phyloP scores from a whole-genome alignment of 1,139 yeast species.

The Casaregolazyma suthepensis region DNA sequence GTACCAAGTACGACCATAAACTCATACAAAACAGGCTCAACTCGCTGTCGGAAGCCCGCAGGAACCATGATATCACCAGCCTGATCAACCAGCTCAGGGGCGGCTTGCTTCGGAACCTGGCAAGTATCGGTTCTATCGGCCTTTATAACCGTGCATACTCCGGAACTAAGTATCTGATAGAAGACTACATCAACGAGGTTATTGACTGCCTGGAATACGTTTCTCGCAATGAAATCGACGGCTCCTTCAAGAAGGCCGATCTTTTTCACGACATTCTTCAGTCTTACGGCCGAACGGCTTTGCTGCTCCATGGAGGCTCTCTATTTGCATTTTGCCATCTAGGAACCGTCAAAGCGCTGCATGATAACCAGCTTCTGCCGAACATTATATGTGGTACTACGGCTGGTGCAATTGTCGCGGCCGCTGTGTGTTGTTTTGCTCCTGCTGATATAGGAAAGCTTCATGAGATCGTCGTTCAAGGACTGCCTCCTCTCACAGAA shows the following conservation, averaged over 20 bases:
- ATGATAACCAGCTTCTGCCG: slow-evolving; percentile 70
- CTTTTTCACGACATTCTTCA: slow-evolving; percentile 89
- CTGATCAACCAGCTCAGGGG: slow-evolving; percentile 71
- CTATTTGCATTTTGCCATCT: slow-evolving; percentile 88
- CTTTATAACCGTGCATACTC: slow-evolving; percentile 75
- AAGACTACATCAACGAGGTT: slow-evolving; percentile 77
- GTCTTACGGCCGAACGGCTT: slow-evolving; percentile 84
- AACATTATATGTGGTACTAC: slow-evolving; percentile 89
- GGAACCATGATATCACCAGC: slow-evolving; percentile 48
- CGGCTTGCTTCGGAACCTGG: slow-evolving; percentile 82
- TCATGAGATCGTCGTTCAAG: slow-evolving; percentile 37
- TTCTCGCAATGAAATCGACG: slow-evolving; percentile 23
- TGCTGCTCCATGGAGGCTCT: slow-evolving; percentile 90
- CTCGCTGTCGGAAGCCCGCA: slow-evolving; percentile 56
- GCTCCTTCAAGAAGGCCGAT: slow-evolving; percentile 57
- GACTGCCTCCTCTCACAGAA: slow-evolving; percentile 37
- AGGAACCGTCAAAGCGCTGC: slow-evolving; percentile 82
- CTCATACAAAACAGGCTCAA: slow-evolving; percentile 71
- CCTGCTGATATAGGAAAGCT: slow-evolving; percentile 44
- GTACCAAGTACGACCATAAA: slow-evolving; percentile 77
- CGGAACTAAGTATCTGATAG: slow-evolving; percentile 84
- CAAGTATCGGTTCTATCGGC: slow-evolving; percentile 77
- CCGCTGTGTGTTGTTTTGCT: slow-evolving; percentile 66
- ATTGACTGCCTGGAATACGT: slow-evolving; percentile 57
- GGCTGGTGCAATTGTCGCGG: slow-evolving; percentile 89